phyloP scores from a whole-genome alignment of 2,329 filamentous ascomycete genomes.

The Elsinoe fawcettii region DNA sequence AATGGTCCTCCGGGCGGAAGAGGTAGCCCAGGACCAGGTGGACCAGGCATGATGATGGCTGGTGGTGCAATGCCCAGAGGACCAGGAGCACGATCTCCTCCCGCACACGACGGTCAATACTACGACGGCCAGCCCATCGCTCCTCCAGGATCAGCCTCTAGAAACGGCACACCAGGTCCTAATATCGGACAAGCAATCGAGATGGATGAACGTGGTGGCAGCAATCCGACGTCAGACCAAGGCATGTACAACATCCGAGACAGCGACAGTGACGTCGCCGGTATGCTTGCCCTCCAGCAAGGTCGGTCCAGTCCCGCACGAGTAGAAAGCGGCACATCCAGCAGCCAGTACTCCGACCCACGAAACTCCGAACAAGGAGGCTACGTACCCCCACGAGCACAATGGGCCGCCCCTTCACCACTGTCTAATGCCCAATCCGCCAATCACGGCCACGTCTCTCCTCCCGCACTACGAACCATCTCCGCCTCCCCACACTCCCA shows the following conservation, averaged over 20 bases:
- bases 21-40: slow-evolving; percentile 23
- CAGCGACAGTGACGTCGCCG: slow-evolving; percentile 63
- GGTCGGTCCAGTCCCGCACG: slow-evolving; percentile 49
- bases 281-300: slow-evolving; percentile 66
- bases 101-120: slow-evolving; percentile 22
- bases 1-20: slow-evolving; percentile 32
- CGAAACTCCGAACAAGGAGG: slow-evolving; percentile 21
- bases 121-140: slow-evolving; percentile 32
- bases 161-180: slow-evolving; percentile 17
- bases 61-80: slow-evolving; percentile 27
- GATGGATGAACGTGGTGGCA: slow-evolving; percentile 65
- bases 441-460: slow-evolving; percentile 16
- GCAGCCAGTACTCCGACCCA: slow-evolving; percentile 61
- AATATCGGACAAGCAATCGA: slow-evolving; percentile 61
- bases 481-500: slow-evolving; percentile 22
- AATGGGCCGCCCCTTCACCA: slow-evolving; percentile 30
- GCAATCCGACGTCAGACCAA: slow-evolving; percentile 29
- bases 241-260: slow-evolving; percentile 43
- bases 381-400: slow-evolving; percentile 42
- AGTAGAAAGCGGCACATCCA: slow-evolving; percentile 61
- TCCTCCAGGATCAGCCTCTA: slow-evolving; percentile 17
- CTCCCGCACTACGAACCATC: slow-evolving; percentile 19
- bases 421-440: slow-evolving; percentile 15
- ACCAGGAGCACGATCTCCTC: slow-evolving; percentile 35
- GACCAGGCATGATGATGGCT: slow-evolving; percentile 19